Conservation (phyloP, 495 filamentous ascomycete species). For the Penicillium lagena region DNA sequence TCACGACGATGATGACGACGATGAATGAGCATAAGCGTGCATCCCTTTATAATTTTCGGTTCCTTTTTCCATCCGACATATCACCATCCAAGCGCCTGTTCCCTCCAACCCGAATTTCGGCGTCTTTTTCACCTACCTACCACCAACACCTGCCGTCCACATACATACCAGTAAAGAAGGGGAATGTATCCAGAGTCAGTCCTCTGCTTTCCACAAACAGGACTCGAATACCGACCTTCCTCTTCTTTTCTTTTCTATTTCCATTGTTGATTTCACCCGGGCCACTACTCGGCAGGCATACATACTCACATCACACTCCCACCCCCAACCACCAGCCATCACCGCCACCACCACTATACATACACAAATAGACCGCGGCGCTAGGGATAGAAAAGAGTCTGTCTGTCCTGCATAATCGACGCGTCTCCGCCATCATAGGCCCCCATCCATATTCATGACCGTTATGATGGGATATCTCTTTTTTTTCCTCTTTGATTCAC, state of each 20-base stretch:
- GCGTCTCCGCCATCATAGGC: constrained; percentile 20
- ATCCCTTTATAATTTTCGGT: constrained; percentile 3
- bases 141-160: background rate
- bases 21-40: constrained; percentile 10
- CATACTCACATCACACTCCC: too few species aligned
- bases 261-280: too few species aligned
- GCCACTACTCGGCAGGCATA: too few species aligned
- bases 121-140: constrained; percentile 4
- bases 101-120: background rate
- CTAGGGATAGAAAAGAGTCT: background rate
- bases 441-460: constrained; percentile 16
- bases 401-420: background rate
- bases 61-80: constrained; percentile 2
- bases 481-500: too few species aligned
- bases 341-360: background rate
- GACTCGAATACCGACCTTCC: too few species aligned
- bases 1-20: constrained; percentile 34
- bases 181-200: too few species aligned
- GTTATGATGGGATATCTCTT: constrained; percentile 11
- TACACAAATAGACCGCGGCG: constrained; percentile 16
- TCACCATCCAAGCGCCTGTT: constrained; percentile 6
- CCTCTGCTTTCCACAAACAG: too few species aligned
- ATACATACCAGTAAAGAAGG: too few species aligned
- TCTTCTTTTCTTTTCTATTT: too few species aligned
- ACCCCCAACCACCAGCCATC: too few species aligned